Evolutionary conservation across 2,329 filamentous ascomycete species (phyloP), one percentile per base, ranked within the genome.

Genomic region (Colletotrichum sp.): DNA sequence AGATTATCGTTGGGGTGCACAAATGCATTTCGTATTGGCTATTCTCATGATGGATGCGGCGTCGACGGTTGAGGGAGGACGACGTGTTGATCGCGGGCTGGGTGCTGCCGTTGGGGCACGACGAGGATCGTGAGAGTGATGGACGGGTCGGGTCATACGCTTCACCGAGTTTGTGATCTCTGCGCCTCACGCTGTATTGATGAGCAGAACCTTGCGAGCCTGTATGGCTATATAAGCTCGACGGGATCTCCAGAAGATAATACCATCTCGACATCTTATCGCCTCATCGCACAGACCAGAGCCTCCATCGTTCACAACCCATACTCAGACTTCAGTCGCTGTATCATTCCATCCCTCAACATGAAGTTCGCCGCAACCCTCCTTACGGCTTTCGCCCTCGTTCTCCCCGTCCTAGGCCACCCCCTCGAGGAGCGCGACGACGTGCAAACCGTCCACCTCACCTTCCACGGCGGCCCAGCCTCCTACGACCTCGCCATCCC

Each of bases 391-490:
- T 36, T 80, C 30, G 34, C 69, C 60, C 28, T 80, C 16, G 16
- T 71, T 16, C 18, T 63, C 18, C 71, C 75, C 36, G 24, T 69
- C 28, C 21, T 73, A 6, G 63, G 76, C n/a, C 34, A 78, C 34
- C 66, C 68, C 2, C 63, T 77, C 8, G 71, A 76, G 30, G 70
- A 88, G 49, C 72, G 81, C 13, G 81, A 84, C 44, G 79, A 78
- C 52, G 77, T 81, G 18, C 84, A 86, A 59, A 84, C 83, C 8
- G 85, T 86, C 6, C 83, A 87, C 75, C 82, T 90, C 65, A 87
- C 80, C 24, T 88, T 90, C 79, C 84, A 87, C 78, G 85, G 83
- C 44, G 86, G 84, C 5, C 83, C 87, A 9, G 83, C 83, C 18
- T 81, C 82, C 5, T 89, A 89, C 79, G 76, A 82, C 2, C 79